Conservation (phyloP, 108 stramenopile genomes). For the Chaetoceros muelleri region DNA sequence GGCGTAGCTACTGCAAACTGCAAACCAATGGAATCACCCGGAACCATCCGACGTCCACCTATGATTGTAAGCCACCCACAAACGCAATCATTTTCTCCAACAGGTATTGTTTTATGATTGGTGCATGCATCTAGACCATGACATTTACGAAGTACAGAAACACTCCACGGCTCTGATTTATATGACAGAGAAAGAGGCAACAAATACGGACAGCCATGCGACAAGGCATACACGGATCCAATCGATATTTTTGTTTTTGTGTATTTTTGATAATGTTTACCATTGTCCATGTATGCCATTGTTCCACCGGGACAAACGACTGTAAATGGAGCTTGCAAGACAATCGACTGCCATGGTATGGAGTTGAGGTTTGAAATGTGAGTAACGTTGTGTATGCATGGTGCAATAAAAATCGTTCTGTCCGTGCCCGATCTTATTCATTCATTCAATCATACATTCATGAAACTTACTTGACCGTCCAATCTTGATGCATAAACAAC, state of each 20-base stretch:
- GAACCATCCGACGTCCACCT: slow-evolving; percentile 21
- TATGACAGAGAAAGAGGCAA: neutral
- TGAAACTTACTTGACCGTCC: neutral
- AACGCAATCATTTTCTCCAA: slow-evolving; percentile 15
- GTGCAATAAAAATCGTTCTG: no score
- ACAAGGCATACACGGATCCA: neutral
- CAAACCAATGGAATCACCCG: slow-evolving; percentile 26
- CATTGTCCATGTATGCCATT: neutral
- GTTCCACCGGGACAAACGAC: neutral
- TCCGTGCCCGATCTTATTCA: no score
- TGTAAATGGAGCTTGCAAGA: neutral
- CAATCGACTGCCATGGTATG: no score
- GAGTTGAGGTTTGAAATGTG: no score
- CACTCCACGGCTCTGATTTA: neutral
- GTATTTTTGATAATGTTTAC: neutral
- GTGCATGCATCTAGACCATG: neutral
- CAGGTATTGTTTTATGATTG: slow-evolving; percentile 29
- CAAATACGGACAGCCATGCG: neutral
- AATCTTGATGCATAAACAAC: neutral
- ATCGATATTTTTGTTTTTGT: neutral
- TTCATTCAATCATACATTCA: no score
- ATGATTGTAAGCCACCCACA: slow-evolving; percentile 39
- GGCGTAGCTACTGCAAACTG: slow-evolving; percentile 9
- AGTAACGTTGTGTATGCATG: no score
- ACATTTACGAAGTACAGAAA: neutral